Base-by-base conservation (phyloP, 805 yeast genomes). In the Cyberlindnera nakhonratchasimensis region DNA sequence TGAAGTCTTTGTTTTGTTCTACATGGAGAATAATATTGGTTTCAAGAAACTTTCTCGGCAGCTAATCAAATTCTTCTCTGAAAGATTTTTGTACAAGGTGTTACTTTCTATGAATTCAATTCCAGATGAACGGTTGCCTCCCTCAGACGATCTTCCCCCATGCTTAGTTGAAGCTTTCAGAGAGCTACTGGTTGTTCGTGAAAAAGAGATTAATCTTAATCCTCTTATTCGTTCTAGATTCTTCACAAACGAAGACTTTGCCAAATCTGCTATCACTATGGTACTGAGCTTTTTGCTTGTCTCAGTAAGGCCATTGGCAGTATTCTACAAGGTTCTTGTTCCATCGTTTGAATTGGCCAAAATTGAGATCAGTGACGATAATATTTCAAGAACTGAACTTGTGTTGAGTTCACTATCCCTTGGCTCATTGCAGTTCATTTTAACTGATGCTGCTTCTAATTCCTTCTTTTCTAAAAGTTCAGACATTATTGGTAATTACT, bases 251-350 rank as follows among this genome's bases (percentile, higher is more conserved):
- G 49, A 45, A 18, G 21, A 18, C 2, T 46, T 43, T 25, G 50
- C 52, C 9, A 8, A 14, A 5, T 20, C 32, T 10, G 25, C 46
- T 11, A 34, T 42, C 14, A 32, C 43, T 1, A 31, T 47, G 44
- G 29, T 46, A 6, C 42, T 49, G 7, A 37, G 31, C 2, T 21
- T 49, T 4, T 10, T 57, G 19, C 35, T 48, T n/a, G 46, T 46
- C 5, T 51, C 53, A 26, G 13, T 57, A 5, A 50, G 60, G 44
- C 37, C 30, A 5, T 24, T 56, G n/a, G 50, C 50, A 6, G 40
- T 57, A 8, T 38, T 57, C n/a, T 39, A 37, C 34, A 57, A 56
- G 30, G 37, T 52, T 10, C 29, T 54, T 12, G 35, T 40, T 16
- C 53, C 59, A 6, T 39, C 34, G 1, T 53, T 51, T 19, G 44